phyloP scores from a whole-genome alignment of 2,329 filamentous ascomycete species.

The Claviceps citrina region DNA sequence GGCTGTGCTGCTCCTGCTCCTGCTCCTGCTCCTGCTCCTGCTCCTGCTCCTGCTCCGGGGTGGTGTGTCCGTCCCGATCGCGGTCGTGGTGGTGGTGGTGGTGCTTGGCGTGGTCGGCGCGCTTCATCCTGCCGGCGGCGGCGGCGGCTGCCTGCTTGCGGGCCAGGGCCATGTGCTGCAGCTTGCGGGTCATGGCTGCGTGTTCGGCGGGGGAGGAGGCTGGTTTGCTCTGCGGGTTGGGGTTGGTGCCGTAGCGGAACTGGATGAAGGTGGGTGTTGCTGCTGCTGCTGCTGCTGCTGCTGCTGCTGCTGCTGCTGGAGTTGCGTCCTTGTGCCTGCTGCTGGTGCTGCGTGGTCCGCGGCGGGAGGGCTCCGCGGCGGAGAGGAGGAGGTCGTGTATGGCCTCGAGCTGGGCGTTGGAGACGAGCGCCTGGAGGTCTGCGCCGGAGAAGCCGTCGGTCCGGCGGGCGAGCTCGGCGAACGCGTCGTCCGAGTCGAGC shows the following conservation, averaged over 20 bases:
- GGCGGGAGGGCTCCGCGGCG: conserved; percentile 30
- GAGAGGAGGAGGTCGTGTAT: conserved; percentile 82
- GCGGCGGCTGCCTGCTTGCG: conserved; percentile 36
- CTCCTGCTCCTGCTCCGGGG: too few relatives aligned
- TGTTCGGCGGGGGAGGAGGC: conserved; percentile 53
- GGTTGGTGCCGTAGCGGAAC: conserved; percentile 61
- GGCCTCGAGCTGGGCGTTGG: conserved; percentile 91
- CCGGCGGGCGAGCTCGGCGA: conserved; percentile 59
- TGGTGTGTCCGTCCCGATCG: conserved; percentile 49
- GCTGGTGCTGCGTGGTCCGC: conserved; percentile 17
- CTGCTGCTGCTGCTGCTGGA: conserved; percentile 9
- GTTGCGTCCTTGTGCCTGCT: conserved; percentile 7
- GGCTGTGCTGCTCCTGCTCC: too few relatives aligned
- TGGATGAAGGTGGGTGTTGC: conserved; percentile 50
- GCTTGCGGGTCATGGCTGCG: conserved; percentile 63
- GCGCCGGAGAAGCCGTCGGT: conserved; percentile 90
- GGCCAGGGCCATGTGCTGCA: conserved; percentile 61
- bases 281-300: conserved; percentile 7
- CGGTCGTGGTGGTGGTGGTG: conserved; percentile 5
- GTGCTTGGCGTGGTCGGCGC: conserved; percentile 12
- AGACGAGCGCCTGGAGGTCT: conserved; percentile 85
- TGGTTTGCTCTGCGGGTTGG: conserved; percentile 35
- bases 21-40: too few relatives aligned
- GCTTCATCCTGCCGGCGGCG: too few relatives aligned
- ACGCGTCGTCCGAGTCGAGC: conserved; percentile 34